These are phyloP conservation scores for Pseudogymnoascus sp. DNA, from an alignment of 2,329 filamentous ascomycete genomes.

Conservation along the genomic window DNA sequence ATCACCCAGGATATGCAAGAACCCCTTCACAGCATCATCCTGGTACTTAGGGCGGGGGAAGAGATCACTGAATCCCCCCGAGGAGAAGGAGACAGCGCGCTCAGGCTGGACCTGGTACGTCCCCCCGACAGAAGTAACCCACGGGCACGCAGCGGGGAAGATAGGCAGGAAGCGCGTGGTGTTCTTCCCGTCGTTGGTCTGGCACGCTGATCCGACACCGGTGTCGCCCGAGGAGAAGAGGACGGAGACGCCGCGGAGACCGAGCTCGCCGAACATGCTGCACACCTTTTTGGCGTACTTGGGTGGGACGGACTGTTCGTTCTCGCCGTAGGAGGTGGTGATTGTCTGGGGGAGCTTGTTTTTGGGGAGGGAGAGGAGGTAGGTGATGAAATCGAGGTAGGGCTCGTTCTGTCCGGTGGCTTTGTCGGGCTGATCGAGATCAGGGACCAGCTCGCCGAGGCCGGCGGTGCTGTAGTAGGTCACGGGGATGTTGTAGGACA, in stretches of 20 bases:
- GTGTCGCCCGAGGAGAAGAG: constrained; percentile 54
- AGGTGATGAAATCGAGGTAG: constrained; percentile 56
- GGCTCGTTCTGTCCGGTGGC: constrained; percentile 56
- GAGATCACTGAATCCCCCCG: constrained; percentile 45
- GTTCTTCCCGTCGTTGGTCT: constrained; percentile 51
- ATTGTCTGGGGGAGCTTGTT: constrained; percentile 52
- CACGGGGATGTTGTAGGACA: constrained; percentile 46
- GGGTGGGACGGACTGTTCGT: constrained; percentile 55
- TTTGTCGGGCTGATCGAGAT: constrained; percentile 32
- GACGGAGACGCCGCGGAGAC: constrained; percentile 60
- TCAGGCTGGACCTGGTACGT: constrained; percentile 44
- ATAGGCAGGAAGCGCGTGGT: constrained; percentile 49
- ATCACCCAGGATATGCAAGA: constrained; percentile 35
- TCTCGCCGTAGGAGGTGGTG: constrained; percentile 59
- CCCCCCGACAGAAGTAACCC: constrained; percentile 59
- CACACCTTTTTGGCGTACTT: constrained; percentile 57
- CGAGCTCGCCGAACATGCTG: constrained; percentile 56
- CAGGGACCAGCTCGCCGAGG: constrained; percentile 43
- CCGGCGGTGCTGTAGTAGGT: constrained; percentile 51
- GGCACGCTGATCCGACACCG: constrained; percentile 39
- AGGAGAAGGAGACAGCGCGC: constrained; percentile 37
- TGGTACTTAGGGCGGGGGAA: constrained; percentile 43
- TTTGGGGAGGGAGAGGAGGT: constrained; percentile 44
- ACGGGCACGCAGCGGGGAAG: constrained; percentile 63
- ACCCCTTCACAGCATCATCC: constrained; percentile 35